Evolutionary conservation across 768 basidiomycete species (phyloP).

Genomic region (Amanita jacksonii): DNA sequence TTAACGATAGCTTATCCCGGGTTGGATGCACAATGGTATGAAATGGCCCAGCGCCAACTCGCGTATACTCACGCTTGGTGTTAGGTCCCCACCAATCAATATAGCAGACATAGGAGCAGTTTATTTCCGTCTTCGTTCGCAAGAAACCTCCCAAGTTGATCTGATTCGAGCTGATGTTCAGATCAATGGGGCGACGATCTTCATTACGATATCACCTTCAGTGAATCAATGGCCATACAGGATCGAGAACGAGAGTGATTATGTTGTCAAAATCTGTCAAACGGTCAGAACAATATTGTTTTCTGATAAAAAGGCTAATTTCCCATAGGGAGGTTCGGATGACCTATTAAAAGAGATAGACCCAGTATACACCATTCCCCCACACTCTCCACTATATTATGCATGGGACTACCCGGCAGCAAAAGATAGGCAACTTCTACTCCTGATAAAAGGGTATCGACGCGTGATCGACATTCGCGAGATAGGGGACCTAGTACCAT

Average conservation of each 20-base stretch:
- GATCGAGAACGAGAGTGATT: conserved; percentile 83
- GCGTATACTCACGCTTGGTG: not conserved
- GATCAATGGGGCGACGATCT: conserved; percentile 83
- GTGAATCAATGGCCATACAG: conserved; percentile 80
- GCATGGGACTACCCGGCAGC: conserved; percentile 94
- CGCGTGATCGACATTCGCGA: conserved; percentile 87
- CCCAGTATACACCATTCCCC: conserved; percentile 45
- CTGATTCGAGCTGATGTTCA: conserved; percentile 71
- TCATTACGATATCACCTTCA: conserved; percentile 62
- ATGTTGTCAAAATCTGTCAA: conserved; percentile 61
- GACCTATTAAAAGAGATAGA: conserved; percentile 29
- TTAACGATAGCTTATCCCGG: conserved; percentile 85
- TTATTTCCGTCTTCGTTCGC: conserved; percentile 57
- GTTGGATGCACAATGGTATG: conserved; percentile 72
- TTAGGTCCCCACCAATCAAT: conserved; percentile 88
- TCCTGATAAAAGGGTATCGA: conserved; percentile 50
- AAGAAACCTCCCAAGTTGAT: conserved; percentile 25
- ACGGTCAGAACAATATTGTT: conserved; percentile 35
- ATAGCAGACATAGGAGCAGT: conserved; percentile 84
- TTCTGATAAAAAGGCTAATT: not conserved
- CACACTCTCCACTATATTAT: conserved; percentile 52
- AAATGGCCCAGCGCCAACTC: conserved; percentile 5
- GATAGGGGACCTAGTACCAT: conserved; percentile 86
- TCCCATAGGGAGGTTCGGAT: conserved; percentile 32
- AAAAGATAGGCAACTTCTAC: conserved; percentile 64